Conservation (phyloP, 2,329 filamentous ascomycete genomes). For the Aspergillus tamarii region DNA sequence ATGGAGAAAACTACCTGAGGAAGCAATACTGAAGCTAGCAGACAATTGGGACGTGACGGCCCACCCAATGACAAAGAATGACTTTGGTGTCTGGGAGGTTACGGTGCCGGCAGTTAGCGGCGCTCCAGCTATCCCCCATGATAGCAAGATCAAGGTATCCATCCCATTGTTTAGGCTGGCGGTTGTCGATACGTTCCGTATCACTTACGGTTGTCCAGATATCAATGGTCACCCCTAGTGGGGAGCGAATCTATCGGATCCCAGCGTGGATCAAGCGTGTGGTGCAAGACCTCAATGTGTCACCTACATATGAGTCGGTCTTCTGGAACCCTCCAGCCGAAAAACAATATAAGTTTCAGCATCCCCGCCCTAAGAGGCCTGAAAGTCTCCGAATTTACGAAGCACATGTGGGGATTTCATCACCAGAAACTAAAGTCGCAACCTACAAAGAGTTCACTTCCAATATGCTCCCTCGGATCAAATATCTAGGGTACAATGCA, state of each 20-base stretch:
- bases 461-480: constrained; percentile 89
- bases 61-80: constrained; percentile 83
- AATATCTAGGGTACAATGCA: constrained; percentile 88
- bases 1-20: constrained; percentile 7
- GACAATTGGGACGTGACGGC: constrained; percentile 84
- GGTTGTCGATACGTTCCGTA: neutral
- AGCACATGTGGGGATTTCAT: constrained; percentile 97
- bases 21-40: constrained; percentile 44
- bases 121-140: constrained; percentile 79
- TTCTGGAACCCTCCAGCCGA: constrained; percentile 91
- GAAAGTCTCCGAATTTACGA: constrained; percentile 90
- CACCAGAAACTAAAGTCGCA: constrained; percentile 82
- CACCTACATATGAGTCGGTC: constrained; percentile 88
- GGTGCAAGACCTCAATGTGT: constrained; percentile 87
- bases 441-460: constrained; percentile 97
- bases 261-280: constrained; percentile 98
- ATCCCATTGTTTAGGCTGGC: neutral
- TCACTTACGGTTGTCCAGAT: constrained; percentile 58
- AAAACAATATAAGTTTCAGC: constrained; percentile 82
- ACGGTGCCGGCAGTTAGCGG: constrained; percentile 73
- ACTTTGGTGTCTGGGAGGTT: constrained; percentile 86
- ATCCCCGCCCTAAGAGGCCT: constrained; percentile 80
- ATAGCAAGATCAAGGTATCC: constrained; percentile 90
- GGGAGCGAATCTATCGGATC: constrained; percentile 82
- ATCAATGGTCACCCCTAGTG: constrained; percentile 76